Conservation (phyloP, 805 yeast genomes). For the Zygotorulaspora danielsina region DNA sequence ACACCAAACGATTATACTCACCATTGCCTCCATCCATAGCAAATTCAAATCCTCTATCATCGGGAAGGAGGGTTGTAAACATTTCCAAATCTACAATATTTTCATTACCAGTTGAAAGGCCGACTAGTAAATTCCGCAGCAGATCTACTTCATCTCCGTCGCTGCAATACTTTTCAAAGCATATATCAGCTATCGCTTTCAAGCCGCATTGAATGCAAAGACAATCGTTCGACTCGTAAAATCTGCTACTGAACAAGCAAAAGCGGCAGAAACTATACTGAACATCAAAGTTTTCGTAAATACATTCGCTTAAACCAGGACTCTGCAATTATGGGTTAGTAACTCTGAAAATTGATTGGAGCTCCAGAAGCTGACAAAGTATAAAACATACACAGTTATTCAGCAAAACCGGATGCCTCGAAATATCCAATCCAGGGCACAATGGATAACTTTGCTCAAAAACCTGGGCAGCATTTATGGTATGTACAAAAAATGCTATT, state of each 20-base stretch:
- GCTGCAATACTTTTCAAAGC: slow-evolving; percentile 16
- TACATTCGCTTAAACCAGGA: slow-evolving; percentile 11
- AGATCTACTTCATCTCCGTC: slow-evolving; percentile 1
- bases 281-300: slow-evolving; percentile 9
- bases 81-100: slow-evolving; percentile 3
- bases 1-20: too few relatives aligned
- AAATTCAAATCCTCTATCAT: too few relatives aligned
- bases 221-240: slow-evolving; percentile 19
- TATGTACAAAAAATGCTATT: neutral
- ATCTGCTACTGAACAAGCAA: slow-evolving; percentile 15
- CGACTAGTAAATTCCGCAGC: slow-evolving; percentile 5
- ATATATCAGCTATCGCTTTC: slow-evolving; percentile 12
- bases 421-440: slow-evolving; percentile 6
- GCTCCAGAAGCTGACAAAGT: neutral
- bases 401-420: slow-evolving; percentile 1
- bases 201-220: slow-evolving; percentile 22
- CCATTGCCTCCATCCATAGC: too few relatives aligned
- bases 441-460: slow-evolving; percentile 1
- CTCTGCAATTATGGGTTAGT: neutral
- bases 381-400: slow-evolving; percentile 7
- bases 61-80: too few relatives aligned
- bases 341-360: neutral
- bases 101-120: slow-evolving; percentile 1
- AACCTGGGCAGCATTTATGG: neutral
- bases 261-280: slow-evolving; percentile 16